These are phyloP conservation scores for Pythium grandisporangium DNA, from an alignment of 352 stramenopile species.

Conservation along the genomic window DNA sequence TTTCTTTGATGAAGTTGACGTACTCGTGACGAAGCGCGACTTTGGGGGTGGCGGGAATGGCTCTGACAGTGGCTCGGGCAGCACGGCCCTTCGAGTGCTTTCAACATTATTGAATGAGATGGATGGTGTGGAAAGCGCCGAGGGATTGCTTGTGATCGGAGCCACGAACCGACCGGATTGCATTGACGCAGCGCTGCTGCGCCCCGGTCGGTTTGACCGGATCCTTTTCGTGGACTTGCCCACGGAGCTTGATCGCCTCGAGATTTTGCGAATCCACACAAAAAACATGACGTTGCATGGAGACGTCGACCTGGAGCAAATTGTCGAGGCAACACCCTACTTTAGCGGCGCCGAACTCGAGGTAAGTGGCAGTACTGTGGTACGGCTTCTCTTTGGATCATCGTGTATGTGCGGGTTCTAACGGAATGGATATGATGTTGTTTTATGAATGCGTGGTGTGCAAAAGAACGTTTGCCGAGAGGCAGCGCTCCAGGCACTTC, in stretches of 20 bases:
- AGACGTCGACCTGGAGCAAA: conserved; percentile 49
- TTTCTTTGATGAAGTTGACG: conserved; percentile 88
- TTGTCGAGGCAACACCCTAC: conserved; percentile 40
- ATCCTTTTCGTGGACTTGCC: conserved; percentile 94
- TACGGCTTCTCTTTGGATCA: too few relatives aligned
- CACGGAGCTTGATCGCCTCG: conserved; percentile 28
- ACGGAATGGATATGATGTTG: too few relatives aligned
- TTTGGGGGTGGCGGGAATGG: conserved; percentile 31
- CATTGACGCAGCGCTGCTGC: conserved; percentile 95
- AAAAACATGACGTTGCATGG: conserved; percentile 40
- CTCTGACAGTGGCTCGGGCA: conserved; percentile 28
- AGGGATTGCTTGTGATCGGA: conserved; percentile 95
- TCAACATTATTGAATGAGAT: conserved; percentile 98
- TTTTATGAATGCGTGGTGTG: too few relatives aligned
- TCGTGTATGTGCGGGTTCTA: too few relatives aligned
- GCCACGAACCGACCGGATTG: conserved; percentile 97
- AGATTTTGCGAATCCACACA: conserved; percentile 77
- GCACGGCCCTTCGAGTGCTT: conserved; percentile 87
- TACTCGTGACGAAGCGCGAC: conserved; percentile 73
- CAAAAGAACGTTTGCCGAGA: conserved; percentile 81
- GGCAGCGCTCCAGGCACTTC: conserved; percentile 58
- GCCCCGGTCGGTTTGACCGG: conserved; percentile 94
- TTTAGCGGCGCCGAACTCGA: conserved; percentile 87
- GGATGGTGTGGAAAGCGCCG: conserved; percentile 92
- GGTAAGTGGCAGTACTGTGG: too few relatives aligned